phyloP scores from a whole-genome alignment of 495 filamentous ascomycete species.

The Jackrogersella minutella region DNA sequence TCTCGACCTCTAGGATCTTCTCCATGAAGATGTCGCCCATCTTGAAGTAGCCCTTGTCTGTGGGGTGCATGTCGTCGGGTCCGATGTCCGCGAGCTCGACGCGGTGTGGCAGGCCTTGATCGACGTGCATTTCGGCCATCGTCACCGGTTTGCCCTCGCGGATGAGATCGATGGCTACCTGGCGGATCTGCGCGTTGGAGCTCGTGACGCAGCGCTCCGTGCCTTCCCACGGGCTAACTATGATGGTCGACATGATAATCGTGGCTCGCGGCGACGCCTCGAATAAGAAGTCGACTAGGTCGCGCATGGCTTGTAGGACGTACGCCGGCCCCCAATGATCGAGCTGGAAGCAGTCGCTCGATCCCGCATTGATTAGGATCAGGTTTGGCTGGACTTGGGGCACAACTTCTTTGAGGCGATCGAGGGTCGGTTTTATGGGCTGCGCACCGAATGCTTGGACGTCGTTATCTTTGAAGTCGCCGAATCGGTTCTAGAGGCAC shows the following conservation, averaged over 20 bases:
- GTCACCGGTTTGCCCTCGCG: slow-evolving; percentile 45
- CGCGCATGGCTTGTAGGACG: slow-evolving; percentile 40
- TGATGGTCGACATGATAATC: slow-evolving; percentile 41
- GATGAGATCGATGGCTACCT: slow-evolving; percentile 49
- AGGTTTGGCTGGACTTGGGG: slow-evolving; percentile 43
- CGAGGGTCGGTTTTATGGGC: slow-evolving; percentile 41
- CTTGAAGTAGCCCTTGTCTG: slow-evolving; percentile 55
- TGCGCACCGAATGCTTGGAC: slow-evolving; percentile 43
- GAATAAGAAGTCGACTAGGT: slow-evolving; percentile 42
- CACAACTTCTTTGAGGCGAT: slow-evolving; percentile 37
- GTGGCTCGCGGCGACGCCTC: slow-evolving; percentile 42
- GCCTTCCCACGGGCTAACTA: slow-evolving; percentile 41
- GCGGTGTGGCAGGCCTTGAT: slow-evolving; percentile 42
- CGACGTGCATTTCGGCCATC: slow-evolving; percentile 40
- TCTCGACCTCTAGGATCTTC: slow-evolving; percentile 48
- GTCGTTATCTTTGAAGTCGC: slow-evolving; percentile 46
- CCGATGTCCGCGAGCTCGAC: slow-evolving; percentile 41
- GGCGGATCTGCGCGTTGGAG: slow-evolving; percentile 44
- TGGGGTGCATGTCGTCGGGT: slow-evolving; percentile 49
- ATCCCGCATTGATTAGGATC: slow-evolving; percentile 45
- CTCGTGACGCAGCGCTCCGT: slow-evolving; percentile 46
- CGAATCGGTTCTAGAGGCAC: slow-evolving; percentile 40
- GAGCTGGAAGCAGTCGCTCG: slow-evolving; percentile 43
- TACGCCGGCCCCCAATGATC: slow-evolving; percentile 42
- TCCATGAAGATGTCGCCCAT: slow-evolving; percentile 58